These are phyloP conservation scores for Talaromyces atroroseus DNA, from an alignment of 2,329 filamentous ascomycete species.

Conservation along the genomic window DNA sequence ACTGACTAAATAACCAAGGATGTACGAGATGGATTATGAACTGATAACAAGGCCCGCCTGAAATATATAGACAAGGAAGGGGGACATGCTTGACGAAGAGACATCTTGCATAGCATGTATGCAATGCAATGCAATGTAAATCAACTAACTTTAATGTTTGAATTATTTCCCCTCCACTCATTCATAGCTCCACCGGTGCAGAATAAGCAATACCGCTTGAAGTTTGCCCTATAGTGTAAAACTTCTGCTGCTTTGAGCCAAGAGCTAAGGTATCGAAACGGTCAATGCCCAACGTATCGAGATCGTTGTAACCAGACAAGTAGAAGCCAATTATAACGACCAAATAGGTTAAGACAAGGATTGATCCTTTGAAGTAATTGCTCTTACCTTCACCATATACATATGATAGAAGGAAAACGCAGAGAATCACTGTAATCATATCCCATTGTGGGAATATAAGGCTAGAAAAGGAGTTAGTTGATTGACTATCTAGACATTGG, in stretches of 20 bases:
- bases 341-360: conserved; percentile 84
- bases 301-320: conserved; percentile 63
- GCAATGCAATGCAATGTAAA: not conserved
- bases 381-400: conserved; percentile 98
- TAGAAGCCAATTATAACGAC: conserved; percentile 92
- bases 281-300: conserved; percentile 45
- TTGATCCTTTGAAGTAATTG: conserved; percentile 99
- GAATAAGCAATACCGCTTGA: conserved; percentile 11
- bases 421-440: conserved; percentile 93
- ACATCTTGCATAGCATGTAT: not conserved
- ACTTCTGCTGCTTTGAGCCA: conserved; percentile 3
- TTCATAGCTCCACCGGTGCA: not conserved
- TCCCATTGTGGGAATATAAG: conserved; percentile 99
- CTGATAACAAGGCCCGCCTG: not conserved
- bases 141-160: not conserved
- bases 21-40: not conserved
- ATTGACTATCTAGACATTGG: not conserved
- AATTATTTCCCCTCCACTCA: not conserved
- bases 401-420: conserved; percentile 92
- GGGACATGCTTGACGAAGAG: not conserved
- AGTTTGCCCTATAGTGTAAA: conserved; percentile 11
- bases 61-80: not conserved
- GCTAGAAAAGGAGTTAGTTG: conserved; percentile 33
- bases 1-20: not conserved
- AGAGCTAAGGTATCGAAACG: conserved; percentile 44